A percentile compares a stretch with the other conserved stretches of the same genome.
Conservation (phyloP, 768 basidiomycete species). For the Hortiboletus flavorubellus region DNA sequence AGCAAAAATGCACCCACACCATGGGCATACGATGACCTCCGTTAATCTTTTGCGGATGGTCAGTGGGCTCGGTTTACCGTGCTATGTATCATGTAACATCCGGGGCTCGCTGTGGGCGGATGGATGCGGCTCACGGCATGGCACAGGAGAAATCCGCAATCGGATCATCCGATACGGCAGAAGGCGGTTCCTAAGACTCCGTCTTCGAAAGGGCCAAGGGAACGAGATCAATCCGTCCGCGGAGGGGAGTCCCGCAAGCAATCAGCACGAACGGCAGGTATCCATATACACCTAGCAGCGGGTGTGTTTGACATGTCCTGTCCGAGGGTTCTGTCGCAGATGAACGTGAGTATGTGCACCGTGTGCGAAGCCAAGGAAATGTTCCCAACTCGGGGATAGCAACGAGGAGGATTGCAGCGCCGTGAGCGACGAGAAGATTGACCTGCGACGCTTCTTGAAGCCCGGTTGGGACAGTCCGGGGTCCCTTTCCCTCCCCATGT, state of each 20-base stretch:
- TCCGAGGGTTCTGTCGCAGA: constrained; percentile 14
- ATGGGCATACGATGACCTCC: not conserved
- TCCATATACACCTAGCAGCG: constrained; percentile 5
- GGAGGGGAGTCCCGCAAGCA: constrained; percentile 17
- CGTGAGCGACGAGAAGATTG: constrained; percentile 21
- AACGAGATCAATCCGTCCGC: constrained; percentile 23
- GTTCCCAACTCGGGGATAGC: constrained; percentile 20
- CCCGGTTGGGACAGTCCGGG: constrained; percentile 7
- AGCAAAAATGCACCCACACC: not conserved
- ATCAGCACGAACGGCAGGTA: not conserved
- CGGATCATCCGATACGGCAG: constrained; percentile 8
- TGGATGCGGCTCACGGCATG: constrained; percentile 8
- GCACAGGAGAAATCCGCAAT: not conserved
- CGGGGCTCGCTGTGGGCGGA: not conserved
- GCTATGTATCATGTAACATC: not conserved
- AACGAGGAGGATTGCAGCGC: constrained; percentile 16
- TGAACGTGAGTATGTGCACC: constrained; percentile 21
- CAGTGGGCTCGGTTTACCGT: not conserved
- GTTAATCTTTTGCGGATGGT: not conserved
- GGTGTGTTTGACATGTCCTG: constrained; percentile 7
- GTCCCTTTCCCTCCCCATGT: constrained; percentile 8
- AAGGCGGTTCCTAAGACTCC: constrained; percentile 5
- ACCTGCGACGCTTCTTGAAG: constrained; percentile 10
- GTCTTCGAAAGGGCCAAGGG: constrained; percentile 16
- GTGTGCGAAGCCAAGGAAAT: constrained; percentile 15